Evolutionary conservation across 176 grass and related monocot species (phyloP), one percentile per base, ranked within the genome.

Genomic region (Carex parvula): DNA sequence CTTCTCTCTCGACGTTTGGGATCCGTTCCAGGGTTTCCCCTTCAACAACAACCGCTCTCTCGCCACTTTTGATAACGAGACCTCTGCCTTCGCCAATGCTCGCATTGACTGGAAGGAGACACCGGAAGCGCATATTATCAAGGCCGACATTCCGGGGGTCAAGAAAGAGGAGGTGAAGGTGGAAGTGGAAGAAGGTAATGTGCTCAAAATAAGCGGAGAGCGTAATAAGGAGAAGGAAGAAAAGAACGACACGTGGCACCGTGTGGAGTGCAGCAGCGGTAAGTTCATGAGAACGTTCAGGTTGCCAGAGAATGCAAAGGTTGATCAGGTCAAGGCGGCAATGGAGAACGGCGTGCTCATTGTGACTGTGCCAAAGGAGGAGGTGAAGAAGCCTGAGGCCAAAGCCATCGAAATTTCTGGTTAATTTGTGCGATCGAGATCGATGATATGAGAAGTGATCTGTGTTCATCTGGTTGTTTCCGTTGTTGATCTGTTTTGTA

Each of bases 61-160:
- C 21, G 6, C 18, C 50, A 60, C 29, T 8, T 74, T 48, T 6
- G 76, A 87, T 74, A 41, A 60, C 3, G 82, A 90, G 73, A 86
- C 83, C 74, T 81, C 91, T 14, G 64, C 46, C 79, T 79, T 60
- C n/a, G 79, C 9, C 62, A 85, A 87, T 73, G 62, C 89, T 24
- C 88, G 86, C 48, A 81, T 80, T 11, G 88, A 93, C 80, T 93
- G 91, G 91, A 93, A 83, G 84, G 91, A 93, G 81, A 93, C 88
- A 6, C 84, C 88, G 13, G 88, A 84, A 50, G 81, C 75, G 39
- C 91, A 93, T 81, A 81, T 93, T 60, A 90, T 93, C 76, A 84
- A 22, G 44, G 87, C 89, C 26, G 91, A 90, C 42, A 77, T 93
- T 37, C 91, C 91, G 0, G 89, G 91, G 0, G 81, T 90, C 5